phyloP scores from a whole-genome alignment of 1,139 yeast species.

The Taphrina sp. region DNA sequence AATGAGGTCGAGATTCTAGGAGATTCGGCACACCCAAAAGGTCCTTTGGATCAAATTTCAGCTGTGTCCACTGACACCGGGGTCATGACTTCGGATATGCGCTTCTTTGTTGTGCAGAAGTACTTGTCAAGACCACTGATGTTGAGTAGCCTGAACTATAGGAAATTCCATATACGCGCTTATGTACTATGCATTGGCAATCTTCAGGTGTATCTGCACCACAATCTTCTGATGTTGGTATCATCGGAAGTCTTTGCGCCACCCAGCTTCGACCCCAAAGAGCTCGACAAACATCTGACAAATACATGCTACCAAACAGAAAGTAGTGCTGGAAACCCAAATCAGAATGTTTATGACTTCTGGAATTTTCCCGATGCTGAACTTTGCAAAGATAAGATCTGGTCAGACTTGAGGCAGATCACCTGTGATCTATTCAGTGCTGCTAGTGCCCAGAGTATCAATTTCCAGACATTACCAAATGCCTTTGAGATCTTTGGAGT shows the following conservation, averaged over 20 bases:
- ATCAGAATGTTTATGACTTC: slow-evolving; percentile 62
- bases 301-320: slow-evolving; percentile 83
- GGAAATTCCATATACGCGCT: slow-evolving; percentile 84
- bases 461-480: slow-evolving; percentile 80
- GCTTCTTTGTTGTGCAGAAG: slow-evolving; percentile 87
- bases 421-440: slow-evolving; percentile 77
- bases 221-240: slow-evolving; percentile 75
- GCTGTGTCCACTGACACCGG: slow-evolving; percentile 40
- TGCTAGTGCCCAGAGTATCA: slow-evolving; percentile 77
- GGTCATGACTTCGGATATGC: slow-evolving; percentile 64
- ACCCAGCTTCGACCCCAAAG: slow-evolving; percentile 42
- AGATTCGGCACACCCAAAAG: background rate
- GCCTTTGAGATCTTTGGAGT: slow-evolving; percentile 86
- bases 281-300: slow-evolving; percentile 74
- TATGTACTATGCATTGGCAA: slow-evolving; percentile 79
- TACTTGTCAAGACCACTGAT: slow-evolving; percentile 69
- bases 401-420: slow-evolving; percentile 57
- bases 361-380: slow-evolving; percentile 56
- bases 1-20: slow-evolving; percentile 25
- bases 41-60: background rate
- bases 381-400: slow-evolving; percentile 49
- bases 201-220: slow-evolving; percentile 72
- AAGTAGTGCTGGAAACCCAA: slow-evolving; percentile 44
- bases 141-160: slow-evolving; percentile 57
- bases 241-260: slow-evolving; percentile 60